Percentiles rank a stretch among this genome's conserved stretches.
Evolutionary conservation across 2,329 filamentous ascomycete species (phyloP).

Genomic region (Conoideocrella luteorostrata): DNA sequence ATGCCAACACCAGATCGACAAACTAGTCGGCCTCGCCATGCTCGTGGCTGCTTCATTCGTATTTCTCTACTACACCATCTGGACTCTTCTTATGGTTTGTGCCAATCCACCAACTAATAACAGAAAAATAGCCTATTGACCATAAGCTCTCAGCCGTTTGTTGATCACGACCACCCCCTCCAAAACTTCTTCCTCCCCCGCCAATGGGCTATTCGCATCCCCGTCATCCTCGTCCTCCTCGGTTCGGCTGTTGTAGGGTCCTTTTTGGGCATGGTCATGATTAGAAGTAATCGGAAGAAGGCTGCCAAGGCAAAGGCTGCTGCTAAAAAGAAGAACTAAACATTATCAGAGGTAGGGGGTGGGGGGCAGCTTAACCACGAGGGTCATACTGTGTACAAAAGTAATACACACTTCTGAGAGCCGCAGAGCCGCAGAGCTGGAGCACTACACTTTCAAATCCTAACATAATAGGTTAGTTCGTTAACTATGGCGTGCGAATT

Average conservation of each 20-base stretch:
- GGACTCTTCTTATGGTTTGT: constrained; percentile 92
- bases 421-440: no score
- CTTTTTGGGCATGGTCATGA: constrained; percentile 96
- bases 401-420: no score
- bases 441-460: no score
- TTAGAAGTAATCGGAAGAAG: constrained; percentile 97
- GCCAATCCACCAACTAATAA: not conserved
- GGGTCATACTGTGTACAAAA: no score
- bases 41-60: constrained; percentile 58
- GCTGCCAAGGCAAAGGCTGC: constrained; percentile 85
- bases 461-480: no score
- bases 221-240: constrained; percentile 90
- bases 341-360: no score
- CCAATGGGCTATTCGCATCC: constrained; percentile 97
- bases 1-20: constrained; percentile 69
- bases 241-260: constrained; percentile 91
- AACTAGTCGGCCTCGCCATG: constrained; percentile 64
- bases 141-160: constrained; percentile 69
- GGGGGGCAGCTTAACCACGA: no score
- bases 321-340: constrained; percentile 77
- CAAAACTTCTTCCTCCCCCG: constrained; percentile 94
- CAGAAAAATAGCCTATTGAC: constrained; percentile 5
- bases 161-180: constrained; percentile 87
- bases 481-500: no score
- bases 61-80: constrained; percentile 87